Evolutionary conservation across 2,329 filamentous ascomycete genomes (phyloP), one percentile per base, ranked within the genome.

Genomic region (Trichophaea hybrida): DNA sequence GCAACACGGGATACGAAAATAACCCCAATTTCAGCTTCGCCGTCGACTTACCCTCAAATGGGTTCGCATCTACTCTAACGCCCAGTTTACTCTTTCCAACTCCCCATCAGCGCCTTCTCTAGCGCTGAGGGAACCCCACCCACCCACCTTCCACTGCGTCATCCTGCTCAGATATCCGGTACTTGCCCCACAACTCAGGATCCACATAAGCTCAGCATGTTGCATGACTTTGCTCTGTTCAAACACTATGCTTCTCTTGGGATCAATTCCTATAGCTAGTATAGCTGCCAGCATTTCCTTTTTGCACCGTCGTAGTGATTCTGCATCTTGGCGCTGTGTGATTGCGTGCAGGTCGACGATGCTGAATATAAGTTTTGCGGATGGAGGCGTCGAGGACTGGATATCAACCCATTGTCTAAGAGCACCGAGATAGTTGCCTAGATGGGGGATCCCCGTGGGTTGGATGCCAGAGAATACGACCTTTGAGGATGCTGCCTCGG

Each of bases 141-240:
- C 69, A 88, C 88, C 31, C 32, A 62, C 62, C 82, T 98, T 98
- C 90, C 93, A 98, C 73, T 97, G 93, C 33, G 93, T 97, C 93
- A 98, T 98, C n/a, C 93, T 79, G 7, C 85, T 85, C n/a, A 98
- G 75, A 73, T 95, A 94, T 43, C 93, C 93, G 72, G 93, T 89
- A 4, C 87, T 91, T 31, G 93, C 87, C 56, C 86, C 86, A 66
- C 90, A 96, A 70, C 88, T 91, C 63, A 98, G 74, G 69, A 97
- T 89, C 93, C 93, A 98, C 86, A 95, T 94, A 64, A 98, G 78
- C 72, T 97, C 90, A 3, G 86, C 76, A 73, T 97, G 93, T 51
- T 84, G 83, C 15, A 82, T 77, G 1, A 90, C 64, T 34, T 59
- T 62, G 15, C 62, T 65, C 57, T 68, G 68, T 44, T 69, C 66